These are phyloP conservation scores for Pestalotiopsis sp. DNA, from an alignment of 2,329 filamentous ascomycete species.

Conservation along the genomic window DNA sequence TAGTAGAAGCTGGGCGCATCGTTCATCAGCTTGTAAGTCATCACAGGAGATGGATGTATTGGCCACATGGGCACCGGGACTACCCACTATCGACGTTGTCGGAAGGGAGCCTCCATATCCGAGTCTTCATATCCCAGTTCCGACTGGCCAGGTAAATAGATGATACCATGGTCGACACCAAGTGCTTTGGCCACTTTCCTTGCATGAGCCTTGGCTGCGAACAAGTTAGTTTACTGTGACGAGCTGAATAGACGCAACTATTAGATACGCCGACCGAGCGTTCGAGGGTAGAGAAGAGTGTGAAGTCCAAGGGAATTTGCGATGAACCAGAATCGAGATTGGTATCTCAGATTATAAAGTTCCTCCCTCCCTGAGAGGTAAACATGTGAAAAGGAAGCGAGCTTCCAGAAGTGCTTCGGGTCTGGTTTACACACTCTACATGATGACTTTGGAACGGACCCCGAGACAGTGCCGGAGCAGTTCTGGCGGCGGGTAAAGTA, in stretches of 20 bases:
- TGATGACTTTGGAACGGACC: no score
- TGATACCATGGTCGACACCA: conserved; percentile 47
- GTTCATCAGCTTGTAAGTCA: conserved; percentile 9
- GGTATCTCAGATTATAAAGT: no score
- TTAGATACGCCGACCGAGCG: background rate
- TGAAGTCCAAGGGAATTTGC: no score
- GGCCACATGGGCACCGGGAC: background rate
- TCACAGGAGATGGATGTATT: background rate
- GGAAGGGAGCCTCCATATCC: conserved; percentile 55
- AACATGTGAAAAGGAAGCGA: no score
- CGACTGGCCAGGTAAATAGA: conserved; percentile 56
- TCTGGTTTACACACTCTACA: no score
- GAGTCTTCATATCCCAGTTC: conserved; percentile 57
- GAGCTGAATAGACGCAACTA: background rate
- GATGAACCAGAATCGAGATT: no score
- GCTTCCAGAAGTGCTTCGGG: no score
- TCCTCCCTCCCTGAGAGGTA: no score
- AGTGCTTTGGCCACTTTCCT: conserved; percentile 55
- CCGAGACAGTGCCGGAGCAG: no score
- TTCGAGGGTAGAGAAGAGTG: background rate
- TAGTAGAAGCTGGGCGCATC: conserved; percentile 55
- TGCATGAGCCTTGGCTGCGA: conserved; percentile 56
- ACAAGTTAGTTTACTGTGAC: conserved; percentile 6
- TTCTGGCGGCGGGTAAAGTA: no score
- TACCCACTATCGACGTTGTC: conserved; percentile 59